Base-by-base conservation (phyloP, 805 yeast species). In the Candida tallmaniae region DNA sequence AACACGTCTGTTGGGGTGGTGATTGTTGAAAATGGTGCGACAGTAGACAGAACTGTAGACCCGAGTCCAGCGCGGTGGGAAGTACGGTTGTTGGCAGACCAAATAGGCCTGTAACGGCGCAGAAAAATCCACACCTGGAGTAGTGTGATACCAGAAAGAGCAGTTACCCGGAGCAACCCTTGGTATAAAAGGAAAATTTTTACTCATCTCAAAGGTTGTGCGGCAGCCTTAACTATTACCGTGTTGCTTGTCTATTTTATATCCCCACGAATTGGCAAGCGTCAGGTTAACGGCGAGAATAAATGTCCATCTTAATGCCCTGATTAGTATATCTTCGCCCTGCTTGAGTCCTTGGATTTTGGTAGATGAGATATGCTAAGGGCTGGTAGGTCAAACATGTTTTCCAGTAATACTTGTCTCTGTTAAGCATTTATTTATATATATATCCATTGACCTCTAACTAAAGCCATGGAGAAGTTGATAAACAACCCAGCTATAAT, bases 401-500 rank as follows among this genome's bases (percentile, higher is more conserved):
- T 20, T 11, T 21, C 7, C n/a, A 24, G 11, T 17, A 9, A 11
- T n/a, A 6, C 12, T 23, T 6, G 12, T 23, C 12, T 23, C 10
- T 20, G 10, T 20, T 20, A 20, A 10, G 7, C 23, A 7, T 20
- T 11, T 10, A 11, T 23, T 23, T 23, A 23, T 20, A 11, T 18
- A 6, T 16, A 62, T 20, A 62, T 52, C 70, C 73, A 72, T 25
- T 61, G 65, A 7, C 62, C 65, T 39, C 80, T 64, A 21, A 78
- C 56, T 20, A 82, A 48, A 3, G 87, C 86, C 55, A 83, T 78
- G 18, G 79, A 61, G 26, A 83, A 64, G 56, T 88, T 88, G 35
- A 82, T 66, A 27, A 76, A 56, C 4, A 83, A 62, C 0, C 96
- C 96, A 2, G 80, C 80, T 31, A 81, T 55, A 7, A 88, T 70